Evolutionary conservation across 345 rosid species (phyloP), one percentile per base, ranked within the genome.

Genomic region (Euphorbia lathyris): DNA sequence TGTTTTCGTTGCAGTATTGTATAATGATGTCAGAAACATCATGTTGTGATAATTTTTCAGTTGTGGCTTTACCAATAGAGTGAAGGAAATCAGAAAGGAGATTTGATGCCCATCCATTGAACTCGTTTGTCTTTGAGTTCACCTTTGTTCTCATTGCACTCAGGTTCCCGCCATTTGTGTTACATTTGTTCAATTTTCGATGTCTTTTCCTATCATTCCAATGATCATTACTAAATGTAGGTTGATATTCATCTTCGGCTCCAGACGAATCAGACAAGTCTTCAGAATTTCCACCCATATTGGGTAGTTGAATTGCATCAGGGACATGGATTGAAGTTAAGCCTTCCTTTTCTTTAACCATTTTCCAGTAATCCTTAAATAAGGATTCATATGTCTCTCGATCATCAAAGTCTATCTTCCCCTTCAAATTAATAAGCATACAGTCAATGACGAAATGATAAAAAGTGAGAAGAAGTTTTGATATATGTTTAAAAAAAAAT

Each of bases 61-160:
- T 42, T 62, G 79, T 72, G 48, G 79, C 85, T 73, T 78, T 69
- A 55, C 84, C 86, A 63, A 79, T 67, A 12, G 83, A 81, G 0
- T 23, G 68, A 38, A 87, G 84, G 67, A 87, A 87, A 10, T 72
- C 76, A 16, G 75, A 65, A 11, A 84, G 84, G 26, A 77, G 58
- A 69, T 68, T 74, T 12, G 90, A 85, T 50, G 84, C 85, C 92
- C 90, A 86, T 16, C 92, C 84, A 45, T 66, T 20, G 48, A 82
- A 85, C 63, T 79, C 83, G 50, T 7, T 78, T 71, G 59, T 58
- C 55, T 63, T 78, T 4, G 81, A 58, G 11, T 47, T 72, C 0
- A 5, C 60, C 40, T 61, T 71, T 48, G 26, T 51, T 63, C 68
- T 65, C 34, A 5, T 29, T 42, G 13, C 22, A 26, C 53, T 17